phyloP scores from a whole-genome alignment of 1,284 basidiomycete species.

The Sutorius eximius region DNA sequence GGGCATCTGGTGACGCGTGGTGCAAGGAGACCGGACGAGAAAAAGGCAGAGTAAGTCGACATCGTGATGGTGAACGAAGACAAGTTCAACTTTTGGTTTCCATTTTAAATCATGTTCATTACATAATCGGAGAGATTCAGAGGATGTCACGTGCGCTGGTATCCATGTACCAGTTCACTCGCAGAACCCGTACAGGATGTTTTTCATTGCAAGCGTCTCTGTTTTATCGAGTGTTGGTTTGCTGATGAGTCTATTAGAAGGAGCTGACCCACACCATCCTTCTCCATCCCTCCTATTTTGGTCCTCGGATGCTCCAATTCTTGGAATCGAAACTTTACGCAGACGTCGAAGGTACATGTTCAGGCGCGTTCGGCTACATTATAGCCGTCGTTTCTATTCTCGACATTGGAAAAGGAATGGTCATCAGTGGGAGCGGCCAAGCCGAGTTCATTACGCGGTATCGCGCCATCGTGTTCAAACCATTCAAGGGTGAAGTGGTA shows the following conservation, averaged over 20 bases:
- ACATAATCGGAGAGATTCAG: slow-evolving; percentile 15
- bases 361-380: slow-evolving; percentile 95
- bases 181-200: slow-evolving; percentile 45
- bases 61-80: slow-evolving; percentile 25
- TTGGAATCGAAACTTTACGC: slow-evolving; percentile 91
- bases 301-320: slow-evolving; percentile 91
- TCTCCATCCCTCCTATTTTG: slow-evolving; percentile 97
- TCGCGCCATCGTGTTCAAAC: slow-evolving; percentile 94
- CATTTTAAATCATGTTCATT: slow-evolving; percentile 15
- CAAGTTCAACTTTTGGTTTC: slow-evolving; percentile 21
- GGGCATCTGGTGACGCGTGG: slow-evolving; percentile 32
- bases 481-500: slow-evolving; percentile 98
- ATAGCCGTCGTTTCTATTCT: slow-evolving; percentile 91
- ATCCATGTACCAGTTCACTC: background rate
- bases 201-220: slow-evolving; percentile 65
- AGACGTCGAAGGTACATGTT: slow-evolving; percentile 97
- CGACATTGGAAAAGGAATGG: slow-evolving; percentile 89
- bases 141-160: slow-evolving; percentile 13
- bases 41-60: slow-evolving; percentile 57
- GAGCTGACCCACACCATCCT: slow-evolving; percentile 94
- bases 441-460: slow-evolving; percentile 92
- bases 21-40: slow-evolving; percentile 61
- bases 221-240: background rate
- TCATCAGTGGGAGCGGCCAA: slow-evolving; percentile 89
- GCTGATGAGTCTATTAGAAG: slow-evolving; percentile 57